These are phyloP conservation scores for Lentinus brumalis DNA, from an alignment of 768 basidiomycete genomes.

Conservation along the genomic window DNA sequence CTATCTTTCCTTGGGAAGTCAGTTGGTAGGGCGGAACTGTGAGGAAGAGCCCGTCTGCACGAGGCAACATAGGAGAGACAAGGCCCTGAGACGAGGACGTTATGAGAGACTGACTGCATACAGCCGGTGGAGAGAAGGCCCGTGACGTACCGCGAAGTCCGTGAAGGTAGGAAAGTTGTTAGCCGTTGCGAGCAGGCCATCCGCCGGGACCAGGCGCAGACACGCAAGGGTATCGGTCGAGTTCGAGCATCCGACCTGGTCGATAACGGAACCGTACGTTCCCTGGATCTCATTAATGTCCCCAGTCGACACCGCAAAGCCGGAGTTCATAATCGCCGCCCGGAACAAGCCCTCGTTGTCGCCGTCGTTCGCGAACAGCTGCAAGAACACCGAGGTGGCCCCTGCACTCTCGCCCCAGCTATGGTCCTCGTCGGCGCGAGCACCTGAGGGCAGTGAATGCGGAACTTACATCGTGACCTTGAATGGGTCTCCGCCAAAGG, in stretches of 20 bases:
- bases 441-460: no score
- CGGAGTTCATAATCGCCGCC: conserved; percentile 39
- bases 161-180: conserved; percentile 33
- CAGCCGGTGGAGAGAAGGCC: background rate
- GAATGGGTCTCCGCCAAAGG: conserved; percentile 45
- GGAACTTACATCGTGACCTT: conserved; percentile 42
- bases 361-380: conserved; percentile 28
- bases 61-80: conserved; percentile 44
- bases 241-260: no score
- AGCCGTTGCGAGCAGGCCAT: conserved; percentile 32
- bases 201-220: no score
- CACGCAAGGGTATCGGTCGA: no score
- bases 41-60: conserved; percentile 53
- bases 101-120: no score
- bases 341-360: conserved; percentile 26
- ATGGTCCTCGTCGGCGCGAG: no score
- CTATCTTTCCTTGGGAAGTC: conserved; percentile 41
- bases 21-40: conserved; percentile 45
- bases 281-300: conserved; percentile 29
- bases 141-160: conserved; percentile 23
- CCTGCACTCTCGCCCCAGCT: conserved; percentile 41
- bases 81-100: conserved; percentile 17
- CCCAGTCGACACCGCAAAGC: conserved; percentile 8
- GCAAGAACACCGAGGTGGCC: conserved; percentile 32
- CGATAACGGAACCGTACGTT: conserved; percentile 40